phyloP scores from a whole-genome alignment of 306 rosid species.

The Glycine latifolia region DNA sequence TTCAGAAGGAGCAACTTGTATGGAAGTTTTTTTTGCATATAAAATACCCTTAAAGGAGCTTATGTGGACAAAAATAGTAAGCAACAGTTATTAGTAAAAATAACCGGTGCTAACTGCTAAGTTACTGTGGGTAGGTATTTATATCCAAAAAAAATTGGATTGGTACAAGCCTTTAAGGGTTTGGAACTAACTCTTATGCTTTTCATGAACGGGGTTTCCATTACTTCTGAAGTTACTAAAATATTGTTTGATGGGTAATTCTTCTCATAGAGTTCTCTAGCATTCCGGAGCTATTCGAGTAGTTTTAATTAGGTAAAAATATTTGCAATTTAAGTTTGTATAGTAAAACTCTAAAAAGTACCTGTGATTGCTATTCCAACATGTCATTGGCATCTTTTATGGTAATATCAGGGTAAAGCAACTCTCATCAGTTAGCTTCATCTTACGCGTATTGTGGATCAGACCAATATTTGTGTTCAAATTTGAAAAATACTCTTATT shows the following conservation, averaged over 20 bases:
- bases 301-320: too few relatives aligned
- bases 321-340: too few relatives aligned
- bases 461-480: conserved; percentile 3
- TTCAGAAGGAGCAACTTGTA: background rate
- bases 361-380: too few relatives aligned
- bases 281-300: too few relatives aligned
- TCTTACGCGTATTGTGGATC: conserved; percentile 15
- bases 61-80: background rate
- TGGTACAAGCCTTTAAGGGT: too few relatives aligned
- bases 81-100: background rate
- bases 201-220: background rate
- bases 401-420: background rate
- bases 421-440: background rate
- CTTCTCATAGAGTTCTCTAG: background rate
- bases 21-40: background rate
- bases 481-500: background rate
- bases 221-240: background rate
- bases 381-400: too few relatives aligned
- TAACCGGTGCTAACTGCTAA: background rate
- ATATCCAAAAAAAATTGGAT: too few relatives aligned
- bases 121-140: background rate
- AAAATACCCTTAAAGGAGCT: background rate
- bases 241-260: background rate
- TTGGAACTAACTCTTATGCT: background rate
- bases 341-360: too few relatives aligned